Conservation (phyloP, 2,329 filamentous ascomycete genomes). For the Berkeleyomyces rouxiae region DNA sequence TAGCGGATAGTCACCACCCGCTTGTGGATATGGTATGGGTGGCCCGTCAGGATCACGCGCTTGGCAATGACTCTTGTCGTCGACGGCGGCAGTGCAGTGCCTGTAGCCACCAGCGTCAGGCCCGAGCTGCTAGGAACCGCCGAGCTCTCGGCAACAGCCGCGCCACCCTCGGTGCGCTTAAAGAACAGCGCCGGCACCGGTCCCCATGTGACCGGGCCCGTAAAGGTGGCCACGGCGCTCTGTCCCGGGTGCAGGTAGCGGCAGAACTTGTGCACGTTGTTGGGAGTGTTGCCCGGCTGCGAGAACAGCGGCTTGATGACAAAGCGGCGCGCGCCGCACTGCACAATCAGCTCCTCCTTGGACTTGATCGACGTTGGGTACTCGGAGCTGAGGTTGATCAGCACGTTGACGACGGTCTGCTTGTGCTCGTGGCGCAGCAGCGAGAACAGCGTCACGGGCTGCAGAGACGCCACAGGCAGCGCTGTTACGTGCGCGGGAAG, state of each 20-base stretch:
- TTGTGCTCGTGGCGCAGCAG: conserved; percentile 92
- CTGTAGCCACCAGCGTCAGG: conserved; percentile 66
- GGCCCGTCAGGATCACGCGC: conserved; percentile 80
- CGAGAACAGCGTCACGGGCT: conserved; percentile 63
- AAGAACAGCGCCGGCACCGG: conserved; percentile 82
- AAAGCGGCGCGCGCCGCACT: conserved; percentile 77
- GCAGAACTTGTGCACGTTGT: conserved; percentile 94
- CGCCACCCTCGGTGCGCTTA: conserved; percentile 36
- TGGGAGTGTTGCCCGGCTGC: conserved; percentile 73
- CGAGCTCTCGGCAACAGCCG: conserved; percentile 26
- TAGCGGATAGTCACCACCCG: conserved; percentile 91
- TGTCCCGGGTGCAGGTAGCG: conserved; percentile 82
- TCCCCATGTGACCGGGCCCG: conserved; percentile 84
- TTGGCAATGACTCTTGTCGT: conserved; percentile 77
- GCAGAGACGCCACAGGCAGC: conserved; percentile 29
- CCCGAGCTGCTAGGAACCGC: conserved; percentile 26
- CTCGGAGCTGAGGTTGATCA: conserved; percentile 70
- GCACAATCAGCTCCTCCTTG: conserved; percentile 82
- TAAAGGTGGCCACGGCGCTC: conserved; percentile 75
- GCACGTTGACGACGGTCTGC: conserved; percentile 74
- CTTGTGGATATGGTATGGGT: conserved; percentile 98
- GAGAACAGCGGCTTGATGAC: conserved; percentile 85
- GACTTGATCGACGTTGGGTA: conserved; percentile 63
- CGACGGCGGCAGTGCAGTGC: conserved; percentile 66
- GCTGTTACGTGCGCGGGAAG: conserved; percentile 27